Evolutionary conservation across 2,329 filamentous ascomycete genomes (phyloP), one percentile per base, ranked within the genome.

Genomic region (Acarospora socialis): DNA sequence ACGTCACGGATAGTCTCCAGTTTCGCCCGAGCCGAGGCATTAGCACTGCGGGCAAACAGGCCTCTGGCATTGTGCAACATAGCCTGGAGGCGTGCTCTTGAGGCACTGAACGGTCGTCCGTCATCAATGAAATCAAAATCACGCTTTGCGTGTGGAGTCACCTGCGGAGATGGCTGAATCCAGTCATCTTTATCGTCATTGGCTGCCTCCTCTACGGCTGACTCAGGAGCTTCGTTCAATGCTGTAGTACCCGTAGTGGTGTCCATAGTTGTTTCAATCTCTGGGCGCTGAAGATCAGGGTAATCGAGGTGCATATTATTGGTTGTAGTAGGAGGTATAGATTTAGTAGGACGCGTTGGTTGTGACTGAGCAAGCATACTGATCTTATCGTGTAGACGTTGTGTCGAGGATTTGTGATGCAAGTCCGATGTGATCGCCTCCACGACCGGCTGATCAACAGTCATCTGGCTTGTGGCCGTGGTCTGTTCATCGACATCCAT

Each of bases 331-430:
- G 56, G 44, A 14, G 57, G 51, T 24, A 61, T 62, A 6, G 60
- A 63, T 38, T 63, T 62, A 5, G 56, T 60, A 5, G 55, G 51
- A 27, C 61, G 50, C 21, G 56, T 49, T 43, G 62, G 50, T 32
- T 61, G 60, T 38, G 67, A 57, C 54, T 75, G 63, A 21, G 68
- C 69, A 22, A 79, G 64, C 65, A 76, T 70, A 40, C 76, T 92
- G 46, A 98, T 95, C 46, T 86, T 83, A 46, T 95, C 87, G 43
- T 93, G 84, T 10, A 98, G 64, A 25, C 81, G 69, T 53, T 95
- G 86, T 0, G 90, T 93, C n/a, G 90, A 92, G 0, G 83, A 86
- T 52, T 92, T 92, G 55, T 75, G 83, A 48, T 87, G 77, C 2
- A 68, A 54, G 43, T 65, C 69, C 4, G 68, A 65, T 18, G 64